Evolutionary conservation across 495 filamentous ascomycete genomes (phyloP).

Genomic region (Baudoinia panamericana): DNA sequence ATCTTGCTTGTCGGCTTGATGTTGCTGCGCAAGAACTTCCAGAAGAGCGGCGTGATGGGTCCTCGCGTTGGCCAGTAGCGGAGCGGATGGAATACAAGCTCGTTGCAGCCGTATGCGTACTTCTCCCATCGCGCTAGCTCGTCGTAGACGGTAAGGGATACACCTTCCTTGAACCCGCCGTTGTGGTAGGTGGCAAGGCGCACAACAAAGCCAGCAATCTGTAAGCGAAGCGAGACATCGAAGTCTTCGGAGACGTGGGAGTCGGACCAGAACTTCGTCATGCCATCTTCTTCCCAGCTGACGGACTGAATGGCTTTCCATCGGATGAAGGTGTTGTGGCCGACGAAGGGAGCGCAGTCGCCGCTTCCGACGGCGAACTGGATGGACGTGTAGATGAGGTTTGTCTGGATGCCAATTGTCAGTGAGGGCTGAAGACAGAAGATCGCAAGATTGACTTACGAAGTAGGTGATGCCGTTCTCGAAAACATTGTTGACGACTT

Average conservation of each 20-base stretch:
- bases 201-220: conserved; percentile 58
- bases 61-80: conserved; percentile 35
- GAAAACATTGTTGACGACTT: conserved; percentile 33
- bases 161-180: conserved; percentile 71
- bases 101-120: conserved; percentile 79
- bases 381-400: conserved; percentile 69
- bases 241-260: conserved; percentile 74
- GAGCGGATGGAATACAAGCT: conserved; percentile 65
- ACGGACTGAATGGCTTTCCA: conserved; percentile 57
- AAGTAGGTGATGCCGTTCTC: conserved; percentile 60
- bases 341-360: conserved; percentile 59
- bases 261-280: conserved; percentile 75
- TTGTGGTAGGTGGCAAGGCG: conserved; percentile 59
- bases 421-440: too few species aligned
- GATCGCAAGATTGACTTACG: conserved; percentile 7
- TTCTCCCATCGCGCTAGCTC: conserved; percentile 76
- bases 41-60: conserved; percentile 23
- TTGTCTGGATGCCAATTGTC: too few species aligned
- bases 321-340: conserved; percentile 67
- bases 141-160: conserved; percentile 75
- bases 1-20: conserved; percentile 25
- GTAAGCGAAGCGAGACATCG: conserved; percentile 70
- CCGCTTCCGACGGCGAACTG: conserved; percentile 66
- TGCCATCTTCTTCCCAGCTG: conserved; percentile 43
- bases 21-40: conserved; percentile 20